Evolutionary conservation across 2,329 filamentous ascomycete genomes (phyloP).

Genomic region (Furcasterigmium furcatum): DNA sequence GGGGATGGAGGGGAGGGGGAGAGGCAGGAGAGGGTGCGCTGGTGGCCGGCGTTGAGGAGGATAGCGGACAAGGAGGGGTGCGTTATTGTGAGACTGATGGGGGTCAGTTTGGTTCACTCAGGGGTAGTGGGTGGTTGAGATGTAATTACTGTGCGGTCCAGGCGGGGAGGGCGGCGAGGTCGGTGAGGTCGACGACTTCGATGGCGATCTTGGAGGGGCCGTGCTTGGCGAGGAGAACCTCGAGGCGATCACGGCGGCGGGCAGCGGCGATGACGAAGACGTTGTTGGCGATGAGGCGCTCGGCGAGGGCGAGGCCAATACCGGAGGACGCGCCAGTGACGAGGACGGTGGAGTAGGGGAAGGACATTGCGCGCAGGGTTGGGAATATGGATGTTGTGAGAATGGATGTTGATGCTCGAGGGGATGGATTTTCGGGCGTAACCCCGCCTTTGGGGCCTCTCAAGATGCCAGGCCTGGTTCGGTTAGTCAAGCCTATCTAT

Average conservation of each 20-base stretch:
- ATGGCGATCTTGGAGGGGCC: slow-evolving; percentile 36
- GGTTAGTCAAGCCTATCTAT: too few relatives aligned
- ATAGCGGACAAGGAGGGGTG: slow-evolving; percentile 53
- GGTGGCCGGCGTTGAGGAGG: slow-evolving; percentile 55
- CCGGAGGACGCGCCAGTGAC: slow-evolving; percentile 52
- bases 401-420: too few relatives aligned
- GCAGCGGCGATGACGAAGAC: slow-evolving; percentile 53
- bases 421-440: too few relatives aligned
- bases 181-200: slow-evolving; percentile 38
- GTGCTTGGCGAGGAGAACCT: slow-evolving; percentile 44
- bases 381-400: too few relatives aligned
- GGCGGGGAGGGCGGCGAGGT: slow-evolving; percentile 33
- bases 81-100: slow-evolving; percentile 25
- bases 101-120: too few relatives aligned
- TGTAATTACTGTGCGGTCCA: slow-evolving; percentile 40
- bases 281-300: slow-evolving; percentile 36
- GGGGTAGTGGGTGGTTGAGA: too few relatives aligned
- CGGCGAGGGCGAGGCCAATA: slow-evolving; percentile 46
- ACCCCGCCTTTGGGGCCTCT: too few relatives aligned
- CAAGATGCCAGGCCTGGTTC: too few relatives aligned
- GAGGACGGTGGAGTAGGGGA: slow-evolving; percentile 53
- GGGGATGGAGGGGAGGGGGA: slow-evolving; percentile 22
- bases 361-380: too few relatives aligned
- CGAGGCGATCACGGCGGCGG: slow-evolving; percentile 48
- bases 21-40: slow-evolving; percentile 43